Percentiles rank a stretch among this genome's conserved stretches.
Evolutionary conservation across 306 rosid species (phyloP).

Genomic region (Quercus agrifolia): DNA sequence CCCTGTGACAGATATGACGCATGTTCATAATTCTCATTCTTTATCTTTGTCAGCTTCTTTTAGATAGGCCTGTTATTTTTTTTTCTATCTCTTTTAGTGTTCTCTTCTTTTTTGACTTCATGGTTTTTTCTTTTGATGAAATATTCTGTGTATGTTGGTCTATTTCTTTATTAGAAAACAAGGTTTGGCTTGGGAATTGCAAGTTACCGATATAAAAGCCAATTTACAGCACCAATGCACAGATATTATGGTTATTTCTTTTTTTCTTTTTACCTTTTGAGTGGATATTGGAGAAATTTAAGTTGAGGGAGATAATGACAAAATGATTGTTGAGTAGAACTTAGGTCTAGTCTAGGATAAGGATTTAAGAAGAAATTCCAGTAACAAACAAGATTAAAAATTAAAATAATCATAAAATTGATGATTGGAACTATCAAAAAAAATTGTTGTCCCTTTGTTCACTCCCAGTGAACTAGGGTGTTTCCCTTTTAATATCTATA

Average conservation of each 20-base stretch:
- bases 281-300: not conserved
- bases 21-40: not conserved
- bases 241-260: not conserved
- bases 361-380: too few species aligned
- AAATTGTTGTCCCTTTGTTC: too few species aligned
- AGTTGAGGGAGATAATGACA: not conserved
- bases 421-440: too few species aligned
- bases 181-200: not conserved
- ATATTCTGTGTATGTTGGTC: not conserved
- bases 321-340: not conserved
- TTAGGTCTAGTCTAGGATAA: too few species aligned
- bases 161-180: not conserved
- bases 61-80: not conserved
- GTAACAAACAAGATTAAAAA: too few species aligned
- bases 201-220: not conserved
- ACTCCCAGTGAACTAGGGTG: too few species aligned
- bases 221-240: not conserved
- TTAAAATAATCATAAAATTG: too few species aligned
- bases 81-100: not conserved
- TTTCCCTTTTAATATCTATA: too few species aligned
- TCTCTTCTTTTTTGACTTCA: not conserved
- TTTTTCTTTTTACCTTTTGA: not conserved
- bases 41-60: not conserved
- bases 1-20: not conserved
- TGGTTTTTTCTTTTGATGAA: not conserved